Base-by-base conservation (phyloP, 768 basidiomycete genomes). In the Tephrocybe sp. region DNA sequence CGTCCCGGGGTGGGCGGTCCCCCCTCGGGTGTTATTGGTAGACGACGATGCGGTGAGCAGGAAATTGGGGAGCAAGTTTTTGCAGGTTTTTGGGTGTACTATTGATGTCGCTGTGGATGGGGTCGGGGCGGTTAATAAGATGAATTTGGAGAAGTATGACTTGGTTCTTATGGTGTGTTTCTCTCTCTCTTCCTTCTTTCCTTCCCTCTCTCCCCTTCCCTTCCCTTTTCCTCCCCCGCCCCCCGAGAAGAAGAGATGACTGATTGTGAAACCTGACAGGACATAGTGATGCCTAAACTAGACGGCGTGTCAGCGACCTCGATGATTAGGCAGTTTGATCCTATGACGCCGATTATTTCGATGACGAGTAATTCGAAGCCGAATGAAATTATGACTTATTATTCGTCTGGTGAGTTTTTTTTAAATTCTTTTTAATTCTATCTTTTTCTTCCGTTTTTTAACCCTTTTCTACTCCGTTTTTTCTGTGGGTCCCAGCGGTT, bases 281-380 rank as follows among this genome's bases (percentile, higher is more conserved):
- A 98, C 60, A 97, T 98, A 53, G 91, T 97, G 51, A 96, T 98
- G 89, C 86, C 89, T 2, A 87, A 89, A 64, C 71, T 91, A 59
- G 86, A 93, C 54, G 92, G 93, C 24, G 84, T 94, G 22, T 86
- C 87, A 3, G 96, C 96, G 9, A 98, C 96, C 30, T 92, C 86
- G 49, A 68, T 98, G 59, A 97, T 98, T 58, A 79, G 96, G 15
- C 91, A 94, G 70, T 98, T 98, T 64, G 94, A 98, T 70, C 83
- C 85, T 50, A 87, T 86, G 73, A 97, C 95, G 34, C 96, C 96
- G 4, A 98, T 98, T 65, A 97, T 98, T 56, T 96, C 93, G 19
- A 98, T 98, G 96, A 98, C 95, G 44, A 87, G 85, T 61, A 96
- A 94, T 66, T 92, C 90, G 47, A 89, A 92, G 59, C 93, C 94